A percentile compares a stretch with the other conserved stretches of the same genome.
Conservation (phyloP, 768 basidiomycete species). For the Hygrophorus russula region DNA sequence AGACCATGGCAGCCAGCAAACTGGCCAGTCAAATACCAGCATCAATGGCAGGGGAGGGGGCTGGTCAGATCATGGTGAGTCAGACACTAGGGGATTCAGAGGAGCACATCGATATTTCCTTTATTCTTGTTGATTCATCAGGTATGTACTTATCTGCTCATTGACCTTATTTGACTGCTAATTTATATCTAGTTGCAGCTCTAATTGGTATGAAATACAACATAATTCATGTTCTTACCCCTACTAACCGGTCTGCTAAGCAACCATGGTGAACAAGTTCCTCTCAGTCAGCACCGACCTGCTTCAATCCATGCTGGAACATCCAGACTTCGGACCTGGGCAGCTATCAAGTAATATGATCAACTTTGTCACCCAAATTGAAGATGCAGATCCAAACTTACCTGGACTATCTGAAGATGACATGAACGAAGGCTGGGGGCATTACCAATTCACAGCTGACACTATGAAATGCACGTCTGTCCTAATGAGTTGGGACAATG, state of each 20-base stretch:
- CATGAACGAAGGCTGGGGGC: constrained; percentile 7
- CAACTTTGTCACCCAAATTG: background rate
- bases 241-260: background rate
- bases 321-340: background rate
- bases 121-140: background rate
- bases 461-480: background rate
- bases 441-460: constrained; percentile 8
- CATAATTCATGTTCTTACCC: background rate
- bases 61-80: too few relatives aligned
- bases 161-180: background rate
- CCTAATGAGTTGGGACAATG: constrained; percentile 5
- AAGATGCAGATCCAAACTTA: constrained; percentile 4
- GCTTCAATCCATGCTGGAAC: background rate
- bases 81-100: too few relatives aligned
- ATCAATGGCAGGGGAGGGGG: too few relatives aligned
- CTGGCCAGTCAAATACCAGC: too few relatives aligned
- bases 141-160: background rate
- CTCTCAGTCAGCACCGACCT: too few relatives aligned
- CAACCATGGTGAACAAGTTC: too few relatives aligned
- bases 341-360: background rate
- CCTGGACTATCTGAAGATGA: constrained; percentile 4
- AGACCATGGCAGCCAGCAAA: too few relatives aligned
- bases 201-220: background rate
- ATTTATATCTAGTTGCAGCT: background rate
- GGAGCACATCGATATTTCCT: background rate